Evolutionary conservation across 257 asterid species (phyloP).

Genomic region (Solanum pennellii): DNA sequence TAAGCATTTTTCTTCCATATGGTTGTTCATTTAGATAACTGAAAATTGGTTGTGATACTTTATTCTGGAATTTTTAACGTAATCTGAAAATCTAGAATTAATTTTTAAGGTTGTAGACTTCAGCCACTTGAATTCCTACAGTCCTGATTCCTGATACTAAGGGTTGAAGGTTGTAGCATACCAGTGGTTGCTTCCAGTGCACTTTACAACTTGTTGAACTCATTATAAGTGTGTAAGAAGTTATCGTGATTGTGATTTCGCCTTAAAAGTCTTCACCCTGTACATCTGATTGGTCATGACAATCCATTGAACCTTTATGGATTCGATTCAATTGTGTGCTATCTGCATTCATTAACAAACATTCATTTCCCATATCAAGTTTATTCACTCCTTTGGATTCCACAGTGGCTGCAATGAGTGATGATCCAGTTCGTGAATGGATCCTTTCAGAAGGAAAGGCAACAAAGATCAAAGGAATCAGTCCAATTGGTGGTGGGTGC

Average conservation of each 20-base stretch:
- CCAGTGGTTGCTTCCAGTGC: background rate
- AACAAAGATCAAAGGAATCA: constrained; percentile 57
- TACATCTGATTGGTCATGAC: background rate
- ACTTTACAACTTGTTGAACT: background rate
- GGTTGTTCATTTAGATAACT: background rate
- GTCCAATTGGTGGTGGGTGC: constrained; percentile 93
- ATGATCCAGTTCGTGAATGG: constrained; percentile 86
- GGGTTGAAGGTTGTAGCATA: background rate
- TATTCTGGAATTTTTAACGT: background rate
- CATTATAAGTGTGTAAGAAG: background rate
- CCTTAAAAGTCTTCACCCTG: background rate
- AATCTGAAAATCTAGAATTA: background rate
- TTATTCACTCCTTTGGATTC: background rate
- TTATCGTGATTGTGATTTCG: background rate
- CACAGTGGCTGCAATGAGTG: constrained; percentile 63
- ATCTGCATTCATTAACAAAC: background rate
- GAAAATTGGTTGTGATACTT: background rate
- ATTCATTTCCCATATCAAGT: background rate
- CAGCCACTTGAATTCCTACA: background rate
- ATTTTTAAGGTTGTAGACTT: background rate
- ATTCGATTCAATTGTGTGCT: background rate
- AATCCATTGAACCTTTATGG: background rate
- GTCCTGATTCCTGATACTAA: background rate
- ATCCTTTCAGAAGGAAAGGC: constrained; percentile 88
- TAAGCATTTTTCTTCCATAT: background rate